Percentiles rank a stretch among this genome's conserved stretches.
phyloP scores from a whole-genome alignment of 176 grass and related monocot genomes.

The Hordeum vulgare region MorexV3_pseudomolecules_assembly NC_058522.1:7134285-7134784 shows the following conservation, averaged over 20 bases:
- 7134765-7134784: too few species aligned
- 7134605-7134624: slow-evolving; percentile 7
- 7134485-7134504: neutral
- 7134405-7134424: neutral
- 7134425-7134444: neutral
- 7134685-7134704: too few species aligned
- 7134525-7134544: slow-evolving; percentile 13
- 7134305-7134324: slow-evolving; percentile 27
- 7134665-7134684: neutral
- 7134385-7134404: neutral
- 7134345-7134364: slow-evolving; percentile 32
- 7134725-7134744: too few species aligned
- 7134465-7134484: neutral
- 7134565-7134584: neutral
- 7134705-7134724: too few species aligned
- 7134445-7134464: neutral
- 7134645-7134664: neutral
- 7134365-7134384: slow-evolving; percentile 35
- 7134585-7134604: neutral
- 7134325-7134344: slow-evolving; percentile 40
- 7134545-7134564: neutral
- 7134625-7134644: neutral
- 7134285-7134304: slow-evolving; percentile 18
- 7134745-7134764: too few species aligned
- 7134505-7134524: slow-evolving; percentile 14